Evolutionary conservation across 1,139 yeast genomes (phyloP), one percentile per base, ranked within the genome.

Genomic region (Candida tunisiensis): DNA sequence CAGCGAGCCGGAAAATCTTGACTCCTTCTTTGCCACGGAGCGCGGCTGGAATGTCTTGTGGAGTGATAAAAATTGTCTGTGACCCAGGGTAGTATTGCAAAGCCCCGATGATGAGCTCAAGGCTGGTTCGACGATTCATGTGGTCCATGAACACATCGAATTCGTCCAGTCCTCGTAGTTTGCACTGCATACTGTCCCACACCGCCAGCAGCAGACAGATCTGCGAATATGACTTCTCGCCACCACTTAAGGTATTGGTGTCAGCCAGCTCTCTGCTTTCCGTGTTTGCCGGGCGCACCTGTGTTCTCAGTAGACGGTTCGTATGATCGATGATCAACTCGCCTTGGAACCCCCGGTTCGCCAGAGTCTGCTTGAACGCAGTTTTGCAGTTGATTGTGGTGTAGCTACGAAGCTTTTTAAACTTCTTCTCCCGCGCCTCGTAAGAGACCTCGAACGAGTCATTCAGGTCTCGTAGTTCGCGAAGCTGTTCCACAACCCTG

Each of bases 71-170:
- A 10, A 88, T 77, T 4, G 93, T 77, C 51, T 88, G 98, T 1
- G 85, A 70, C 35, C 72, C 64, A 1, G 73, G 57, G 34, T 65
- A 65, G 20, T 60, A 56, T 12, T 66, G 51, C 25, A 85, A 64
- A 36, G 83, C 79, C 15, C 65, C 65, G 30, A 83, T 60, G 44
- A 91, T 71, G 39, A 85, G 56, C 31, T 68, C 63, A 45, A 91
- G 71, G 37, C 94, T 83, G 29, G 78, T 69, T 25, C 74, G 65
- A 39, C 98, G 65, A 44, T 85, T 85, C 16, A 82, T 80, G 26
- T 85, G 82, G 50, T 91, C 99, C 98, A 91, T 88, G 42, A 75
- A 91, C 17, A 91, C 98, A 54, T 91, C 99, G 49, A 88, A 91
- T 50, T 91, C 99, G 52, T 91, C 99, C 33, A 91, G 56, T 0